Evolutionary conservation across 192 early-diverging fungal species (phyloP), one percentile per base, ranked within the genome.

Genomic region (Geranomyces variabilis): DNA sequence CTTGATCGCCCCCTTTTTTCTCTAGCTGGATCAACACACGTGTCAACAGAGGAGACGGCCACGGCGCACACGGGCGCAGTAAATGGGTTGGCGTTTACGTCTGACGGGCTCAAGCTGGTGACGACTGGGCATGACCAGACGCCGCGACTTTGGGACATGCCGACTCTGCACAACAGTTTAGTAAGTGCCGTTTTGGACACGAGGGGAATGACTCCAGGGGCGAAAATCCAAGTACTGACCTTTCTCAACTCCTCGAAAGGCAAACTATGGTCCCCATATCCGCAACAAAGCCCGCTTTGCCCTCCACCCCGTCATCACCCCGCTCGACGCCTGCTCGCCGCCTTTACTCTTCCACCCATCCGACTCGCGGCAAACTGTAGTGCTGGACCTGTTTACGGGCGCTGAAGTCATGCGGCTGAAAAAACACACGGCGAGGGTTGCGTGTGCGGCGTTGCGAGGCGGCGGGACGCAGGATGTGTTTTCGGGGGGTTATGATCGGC

Each of bases 41-140:
- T 41, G 36, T 41, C 36, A 10, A 41, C 36, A 10, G 36, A 41
- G 10, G 36, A 41, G 36, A 60, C 58, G 58, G 75, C 13, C 56
- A 67, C 58, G 19, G 88, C 90, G 0, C 90, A 92, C 33, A 80
- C 77, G 17, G 80, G 80, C 26, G 68, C 79, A 1, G 80, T 92
- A 51, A 90, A 88, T 62, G 89, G 92, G n/a, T 58, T 94, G 15
- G 57, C 75, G 4, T 89, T 92, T 68, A 87, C 88, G 2, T 80
- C 80, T 0, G 87, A 89, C 74, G 89, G 91, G 0, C 67, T 75
- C 2, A 69, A 83, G 34, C 60, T 95, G 14, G 59, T 92, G 49
- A 87, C 83, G 22, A 75, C 81, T 14, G 87, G 84, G 0, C 73
- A 81, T n/a, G 91, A 91, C 70, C 80, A 84, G 30, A 81, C 76